These are phyloP conservation scores for Tuctoria greenei DNA, from an alignment of 176 grass and related monocot genomes.

Conservation along the genomic window DNA sequence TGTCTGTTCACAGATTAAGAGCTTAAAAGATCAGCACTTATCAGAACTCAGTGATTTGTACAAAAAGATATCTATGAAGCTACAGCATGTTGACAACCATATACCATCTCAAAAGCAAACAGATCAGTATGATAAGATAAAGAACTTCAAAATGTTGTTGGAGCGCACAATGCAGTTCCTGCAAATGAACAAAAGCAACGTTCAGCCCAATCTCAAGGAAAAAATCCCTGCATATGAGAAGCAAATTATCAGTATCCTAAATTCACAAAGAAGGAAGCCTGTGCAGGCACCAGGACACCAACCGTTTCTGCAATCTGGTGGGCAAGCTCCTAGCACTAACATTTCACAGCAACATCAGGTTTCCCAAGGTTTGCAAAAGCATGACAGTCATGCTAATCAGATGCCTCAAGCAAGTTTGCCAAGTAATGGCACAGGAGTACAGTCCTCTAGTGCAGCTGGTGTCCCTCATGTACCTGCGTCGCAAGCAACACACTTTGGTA, in stretches of 20 bases:
- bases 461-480: conserved; percentile 56
- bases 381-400: conserved; percentile 60
- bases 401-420: conserved; percentile 59
- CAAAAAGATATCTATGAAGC: conserved; percentile 63
- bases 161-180: conserved; percentile 52
- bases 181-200: conserved; percentile 48
- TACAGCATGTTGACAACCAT: conserved; percentile 61
- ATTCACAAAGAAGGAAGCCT: conserved; percentile 57
- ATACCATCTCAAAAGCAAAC: conserved; percentile 39
- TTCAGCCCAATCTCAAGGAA: conserved; percentile 53
- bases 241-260: conserved; percentile 59
- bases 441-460: conserved; percentile 38
- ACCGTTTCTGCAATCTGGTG: conserved; percentile 53
- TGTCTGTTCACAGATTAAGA: conserved; percentile 59
- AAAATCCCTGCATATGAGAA: conserved; percentile 60
- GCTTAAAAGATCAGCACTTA: conserved; percentile 67
- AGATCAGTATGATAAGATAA: conserved; percentile 74
- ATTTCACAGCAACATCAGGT: conserved; percentile 50
- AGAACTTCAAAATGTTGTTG: conserved; percentile 51
- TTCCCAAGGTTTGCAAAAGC: conserved; percentile 55
- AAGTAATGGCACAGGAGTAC: conserved; percentile 40
- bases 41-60: conserved; percentile 60
- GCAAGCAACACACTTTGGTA: conserved; percentile 56
- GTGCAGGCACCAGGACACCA: conserved; percentile 47
- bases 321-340: conserved; percentile 51